Percentiles rank a stretch among this genome's conserved stretches.
These are phyloP conservation scores for Lactifluus subvellereus DNA, from an alignment of 768 basidiomycete species.

Conservation along the genomic window DNA sequence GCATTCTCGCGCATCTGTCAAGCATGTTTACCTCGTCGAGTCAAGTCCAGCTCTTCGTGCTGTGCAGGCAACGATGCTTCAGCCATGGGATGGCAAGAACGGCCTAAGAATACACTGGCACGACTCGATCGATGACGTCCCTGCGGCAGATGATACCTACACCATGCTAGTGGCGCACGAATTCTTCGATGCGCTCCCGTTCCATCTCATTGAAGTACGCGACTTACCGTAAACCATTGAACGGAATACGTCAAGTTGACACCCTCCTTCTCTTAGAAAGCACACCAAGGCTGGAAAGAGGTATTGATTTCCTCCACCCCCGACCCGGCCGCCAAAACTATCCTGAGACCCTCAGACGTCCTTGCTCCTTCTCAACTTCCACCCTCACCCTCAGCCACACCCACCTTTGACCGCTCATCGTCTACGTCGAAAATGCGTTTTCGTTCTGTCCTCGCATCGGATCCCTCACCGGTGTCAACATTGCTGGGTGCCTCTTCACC, in stretches of 20 bases:
- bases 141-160: conserved; percentile 44
- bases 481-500: conserved; percentile 60
- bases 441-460: conserved; percentile 59
- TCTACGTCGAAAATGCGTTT: conserved; percentile 35
- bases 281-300: conserved; percentile 77
- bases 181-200: conserved; percentile 94
- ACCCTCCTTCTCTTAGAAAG: conserved; percentile 47
- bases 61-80: conserved; percentile 53
- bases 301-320: conserved; percentile 55
- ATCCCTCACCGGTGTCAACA: conserved; percentile 47
- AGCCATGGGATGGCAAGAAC: conserved; percentile 26
- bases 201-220: conserved; percentile 80
- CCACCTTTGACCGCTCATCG: conserved; percentile 4
- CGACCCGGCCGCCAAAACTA: conserved; percentile 36
- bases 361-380: conserved; percentile 18
- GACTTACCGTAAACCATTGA: background rate
- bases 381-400: conserved; percentile 3
- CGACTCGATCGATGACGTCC: conserved; percentile 63
- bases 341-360: conserved; percentile 24
- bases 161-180: conserved; percentile 93
- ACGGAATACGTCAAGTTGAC: background rate
- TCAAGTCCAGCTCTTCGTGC: conserved; percentile 62
- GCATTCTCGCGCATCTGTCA: conserved; percentile 31
- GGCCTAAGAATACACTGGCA: conserved; percentile 59
- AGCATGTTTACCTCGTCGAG: conserved; percentile 72